Percentiles rank a stretch among this genome's conserved stretches.
Evolutionary conservation across 2,329 filamentous ascomycete species (phyloP).

Genomic region (Apiospora phragmitis): DNA sequence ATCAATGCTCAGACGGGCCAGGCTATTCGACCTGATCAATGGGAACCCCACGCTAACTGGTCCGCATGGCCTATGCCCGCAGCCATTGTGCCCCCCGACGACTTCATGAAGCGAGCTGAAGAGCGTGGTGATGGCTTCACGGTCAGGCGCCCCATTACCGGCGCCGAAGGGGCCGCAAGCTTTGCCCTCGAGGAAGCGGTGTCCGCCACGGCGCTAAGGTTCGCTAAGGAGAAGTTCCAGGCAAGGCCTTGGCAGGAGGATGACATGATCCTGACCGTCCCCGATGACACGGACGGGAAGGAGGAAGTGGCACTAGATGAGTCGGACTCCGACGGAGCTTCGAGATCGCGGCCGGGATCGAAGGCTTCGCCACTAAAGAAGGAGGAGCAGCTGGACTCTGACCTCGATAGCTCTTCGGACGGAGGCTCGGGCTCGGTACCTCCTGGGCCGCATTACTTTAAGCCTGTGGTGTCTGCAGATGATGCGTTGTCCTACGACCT

Average conservation of each 20-base stretch:
- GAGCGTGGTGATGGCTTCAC: constrained; percentile 54
- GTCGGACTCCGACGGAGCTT: constrained; percentile 17
- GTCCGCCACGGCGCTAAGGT: constrained; percentile 63
- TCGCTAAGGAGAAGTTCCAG: constrained; percentile 66
- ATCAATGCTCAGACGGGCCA: constrained; percentile 29
- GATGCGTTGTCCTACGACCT: constrained; percentile 67
- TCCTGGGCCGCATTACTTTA: constrained; percentile 25
- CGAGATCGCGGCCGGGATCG: constrained; percentile 20
- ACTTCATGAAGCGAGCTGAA: constrained; percentile 47
- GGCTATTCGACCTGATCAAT: constrained; percentile 33
- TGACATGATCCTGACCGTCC: neutral
- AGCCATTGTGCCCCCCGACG: constrained; percentile 58
- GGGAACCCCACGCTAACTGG: constrained; percentile 64
- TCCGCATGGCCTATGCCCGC: constrained; percentile 80
- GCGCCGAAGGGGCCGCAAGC: constrained; percentile 51
- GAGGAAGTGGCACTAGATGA: constrained; percentile 18
- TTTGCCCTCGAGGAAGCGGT: constrained; percentile 69
- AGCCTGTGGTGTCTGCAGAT: constrained; percentile 64
- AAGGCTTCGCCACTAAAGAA: constrained; percentile 10
- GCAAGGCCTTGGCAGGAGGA: constrained; percentile 34
- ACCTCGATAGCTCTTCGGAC: neutral
- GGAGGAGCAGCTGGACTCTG: constrained; percentile 16
- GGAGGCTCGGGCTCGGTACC: neutral
- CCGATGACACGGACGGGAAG: constrained; percentile 11
- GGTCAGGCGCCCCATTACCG: constrained; percentile 43